phyloP scores from a whole-genome alignment of 2,329 filamentous ascomycete species.

The Stachybotrys chartarum region DNA sequence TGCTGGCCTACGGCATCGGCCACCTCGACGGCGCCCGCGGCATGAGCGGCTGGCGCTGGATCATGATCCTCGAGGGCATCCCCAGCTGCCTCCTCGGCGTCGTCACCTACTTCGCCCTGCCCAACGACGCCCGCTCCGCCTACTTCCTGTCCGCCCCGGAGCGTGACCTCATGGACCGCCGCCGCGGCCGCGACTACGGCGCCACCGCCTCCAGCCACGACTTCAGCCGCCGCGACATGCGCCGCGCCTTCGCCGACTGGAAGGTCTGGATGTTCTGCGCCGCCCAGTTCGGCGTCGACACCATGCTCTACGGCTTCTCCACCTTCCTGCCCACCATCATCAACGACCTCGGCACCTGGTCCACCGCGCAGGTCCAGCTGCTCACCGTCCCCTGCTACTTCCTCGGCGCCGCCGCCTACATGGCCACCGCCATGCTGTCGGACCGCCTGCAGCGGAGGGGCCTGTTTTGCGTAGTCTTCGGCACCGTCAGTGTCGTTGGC shows the following conservation, averaged over 20 bases:
- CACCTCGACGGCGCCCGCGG: slow-evolving; percentile 63
- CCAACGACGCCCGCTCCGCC: slow-evolving; percentile 40
- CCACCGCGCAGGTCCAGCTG: slow-evolving; percentile 60
- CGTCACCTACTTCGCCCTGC: slow-evolving; percentile 24
- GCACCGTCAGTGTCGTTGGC: slow-evolving; percentile 55
- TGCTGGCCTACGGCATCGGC: slow-evolving; percentile 67
- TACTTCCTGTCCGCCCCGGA: slow-evolving; percentile 52
- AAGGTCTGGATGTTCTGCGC: slow-evolving; percentile 65
- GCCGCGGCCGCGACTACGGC: slow-evolving; percentile 35
- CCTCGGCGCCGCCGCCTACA: slow-evolving; percentile 62
- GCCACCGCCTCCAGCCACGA: slow-evolving; percentile 36
- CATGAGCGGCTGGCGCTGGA: slow-evolving; percentile 64
- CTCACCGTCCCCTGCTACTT: slow-evolving; percentile 75
- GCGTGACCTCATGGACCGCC: slow-evolving; percentile 54
- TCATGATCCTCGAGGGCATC: slow-evolving; percentile 49
- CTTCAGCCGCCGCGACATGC: slow-evolving; percentile 53
- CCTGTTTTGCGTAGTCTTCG: slow-evolving; percentile 57
- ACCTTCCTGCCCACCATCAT: slow-evolving; percentile 79
- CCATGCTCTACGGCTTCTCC: slow-evolving; percentile 70
- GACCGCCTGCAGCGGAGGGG: slow-evolving; percentile 61
- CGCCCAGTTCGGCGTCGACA: slow-evolving; percentile 66
- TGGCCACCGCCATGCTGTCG: slow-evolving; percentile 57
- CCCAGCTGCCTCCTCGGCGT: slow-evolving; percentile 31
- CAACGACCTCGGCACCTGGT: slow-evolving; percentile 56
- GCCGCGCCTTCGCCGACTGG: slow-evolving; percentile 64